Evolutionary conservation across 371 early-diverging fungal species (phyloP), one percentile per base, ranked within the genome.

Genomic region (Mycotypha africana): DNA sequence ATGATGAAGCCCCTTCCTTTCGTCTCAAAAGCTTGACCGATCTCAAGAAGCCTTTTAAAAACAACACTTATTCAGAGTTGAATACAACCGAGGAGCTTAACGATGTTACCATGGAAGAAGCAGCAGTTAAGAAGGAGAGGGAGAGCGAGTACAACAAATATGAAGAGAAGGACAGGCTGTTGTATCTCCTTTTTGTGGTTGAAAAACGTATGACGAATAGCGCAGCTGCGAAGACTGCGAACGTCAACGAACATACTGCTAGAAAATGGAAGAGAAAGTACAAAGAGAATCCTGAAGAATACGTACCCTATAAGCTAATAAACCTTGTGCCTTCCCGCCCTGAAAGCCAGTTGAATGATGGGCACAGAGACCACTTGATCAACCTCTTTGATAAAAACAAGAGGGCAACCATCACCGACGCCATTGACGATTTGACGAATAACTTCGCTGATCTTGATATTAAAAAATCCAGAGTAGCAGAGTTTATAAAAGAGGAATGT

Each of bases 401-500:
- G 26, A 45, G 36, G 20, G 45, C 45, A 17, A 45, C 45, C 23
- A 45, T 45, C 36, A 12, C 16, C 7, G 47, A 47, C 31, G 32
- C 47, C 20, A 32, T 39, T 19, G 21, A 45, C 19, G 10, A 11
- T 16, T 30, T 42, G 36, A 42, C 23, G 23, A 1, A 21, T 16
- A 52, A n/a, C 26, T 46, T 46, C 22, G 46, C 4, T 2, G 38
- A 26, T 15, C 40, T 51, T 40, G 14, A 44, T 3, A 51, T 51
- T 32, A 39, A 51, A 31, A 42, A 43, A 23, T 17, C 43, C 20
- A 42, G 49, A 16, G 43, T 49, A 26, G 43, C 49, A 7, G 49
- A 49, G 23, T 49, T 50, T 15, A 43, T 50, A 36, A 51, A 45
- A 36, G 34, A 51, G 7, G 51, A 51, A 25, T 45, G 45, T 33